Percentiles rank a stretch among this genome's conserved stretches.
These are phyloP conservation scores for Coniochaeta prunicola DNA, from an alignment of 2,329 filamentous ascomycete genomes.

Conservation along the genomic window DNA sequence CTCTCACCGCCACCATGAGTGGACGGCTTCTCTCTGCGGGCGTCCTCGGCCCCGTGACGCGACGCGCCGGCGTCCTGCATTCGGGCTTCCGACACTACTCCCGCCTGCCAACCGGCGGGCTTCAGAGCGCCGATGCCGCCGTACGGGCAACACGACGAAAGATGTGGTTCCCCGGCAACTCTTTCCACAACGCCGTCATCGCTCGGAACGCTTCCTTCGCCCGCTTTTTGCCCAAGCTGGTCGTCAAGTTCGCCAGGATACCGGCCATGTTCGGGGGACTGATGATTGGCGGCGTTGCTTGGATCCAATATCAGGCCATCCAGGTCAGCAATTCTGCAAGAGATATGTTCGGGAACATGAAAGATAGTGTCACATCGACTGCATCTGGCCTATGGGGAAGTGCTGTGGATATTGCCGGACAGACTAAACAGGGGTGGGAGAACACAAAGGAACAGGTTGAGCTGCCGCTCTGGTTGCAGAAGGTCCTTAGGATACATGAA, in stretches of 20 bases:
- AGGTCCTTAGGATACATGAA: constrained; percentile 57
- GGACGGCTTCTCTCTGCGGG: constrained; percentile 70
- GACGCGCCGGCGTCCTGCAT: constrained; percentile 45
- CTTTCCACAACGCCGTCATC: constrained; percentile 72
- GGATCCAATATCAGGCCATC: constrained; percentile 91
- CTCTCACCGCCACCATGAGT: constrained; percentile 45
- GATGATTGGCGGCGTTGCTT: constrained; percentile 79
- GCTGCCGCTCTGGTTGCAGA: constrained; percentile 69
- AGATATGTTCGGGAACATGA: constrained; percentile 68
- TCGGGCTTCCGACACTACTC: constrained; percentile 54
- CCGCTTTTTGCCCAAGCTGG: constrained; percentile 71
- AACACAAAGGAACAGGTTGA: constrained; percentile 73
- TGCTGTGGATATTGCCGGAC: constrained; percentile 67
- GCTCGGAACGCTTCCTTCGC: constrained; percentile 58
- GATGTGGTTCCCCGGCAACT: constrained; percentile 73
- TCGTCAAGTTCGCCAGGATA: constrained; percentile 80
- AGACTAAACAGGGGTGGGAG: constrained; percentile 75
- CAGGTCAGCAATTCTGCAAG: constrained; percentile 73
- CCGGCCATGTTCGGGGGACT: constrained; percentile 89
- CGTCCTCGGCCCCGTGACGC: constrained; percentile 54
- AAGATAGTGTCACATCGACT: constrained; percentile 61
- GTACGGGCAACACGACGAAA: constrained; percentile 54
- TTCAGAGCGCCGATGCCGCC: constrained; percentile 58
- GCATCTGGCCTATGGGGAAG: constrained; percentile 65
- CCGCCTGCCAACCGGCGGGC: constrained; percentile 59